These are phyloP conservation scores for Rubus idaeus DNA, from an alignment of 306 rosid species.

Conservation along the genomic window DNA sequence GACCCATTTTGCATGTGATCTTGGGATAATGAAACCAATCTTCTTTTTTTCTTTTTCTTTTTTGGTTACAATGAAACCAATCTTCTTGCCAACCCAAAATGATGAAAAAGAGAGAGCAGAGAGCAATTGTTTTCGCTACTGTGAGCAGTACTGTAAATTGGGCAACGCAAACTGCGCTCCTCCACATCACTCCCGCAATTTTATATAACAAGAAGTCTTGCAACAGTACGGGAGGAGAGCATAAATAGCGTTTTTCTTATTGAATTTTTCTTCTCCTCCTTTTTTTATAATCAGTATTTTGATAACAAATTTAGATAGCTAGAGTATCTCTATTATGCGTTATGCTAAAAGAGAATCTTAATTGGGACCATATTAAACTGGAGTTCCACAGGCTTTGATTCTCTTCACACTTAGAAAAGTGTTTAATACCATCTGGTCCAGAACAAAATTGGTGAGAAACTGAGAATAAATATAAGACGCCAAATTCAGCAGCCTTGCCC, in stretches of 20 bases:
- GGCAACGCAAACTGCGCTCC: background rate
- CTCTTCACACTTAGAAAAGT: background rate
- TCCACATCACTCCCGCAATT: background rate
- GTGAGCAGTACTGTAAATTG: background rate
- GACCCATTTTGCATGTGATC: conserved; percentile 6
- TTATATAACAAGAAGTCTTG: background rate
- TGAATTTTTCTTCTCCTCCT: background rate
- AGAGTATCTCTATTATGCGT: too few relatives aligned
- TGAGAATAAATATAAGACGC: background rate
- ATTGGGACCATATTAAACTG: background rate
- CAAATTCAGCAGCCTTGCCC: background rate
- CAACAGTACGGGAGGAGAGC: background rate
- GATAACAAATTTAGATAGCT: too few relatives aligned
- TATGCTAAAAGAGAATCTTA: too few relatives aligned
- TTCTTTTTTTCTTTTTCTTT: too few relatives aligned
- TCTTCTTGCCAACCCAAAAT: conserved; percentile 3
- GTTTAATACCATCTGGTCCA: background rate
- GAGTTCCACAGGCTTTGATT: background rate
- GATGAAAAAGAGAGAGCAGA: background rate
- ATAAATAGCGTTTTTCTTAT: background rate
- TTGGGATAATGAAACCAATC: conserved; percentile 6
- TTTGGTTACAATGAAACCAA: conserved; percentile 8
- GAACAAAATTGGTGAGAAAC: background rate
- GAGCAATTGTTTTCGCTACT: background rate
- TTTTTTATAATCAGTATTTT: background rate